Evolutionary conservation across 75 land plant species (phyloP).

Genomic region (Chamaecyparis obtusa): DNA sequence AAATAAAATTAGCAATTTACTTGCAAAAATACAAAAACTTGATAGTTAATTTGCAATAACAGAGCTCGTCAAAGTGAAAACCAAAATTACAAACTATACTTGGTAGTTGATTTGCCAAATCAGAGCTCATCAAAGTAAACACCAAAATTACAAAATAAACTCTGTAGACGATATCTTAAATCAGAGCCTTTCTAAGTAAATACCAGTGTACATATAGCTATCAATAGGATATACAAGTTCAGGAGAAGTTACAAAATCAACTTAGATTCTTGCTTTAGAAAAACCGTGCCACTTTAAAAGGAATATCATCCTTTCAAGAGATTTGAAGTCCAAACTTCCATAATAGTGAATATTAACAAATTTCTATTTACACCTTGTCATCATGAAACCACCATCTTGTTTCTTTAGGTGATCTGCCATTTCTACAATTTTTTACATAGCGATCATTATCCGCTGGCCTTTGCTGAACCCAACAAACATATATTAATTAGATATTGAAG

Average conservation of each 20-base stretch:
- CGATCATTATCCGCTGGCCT: constrained; percentile 93
- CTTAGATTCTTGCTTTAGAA: not conserved
- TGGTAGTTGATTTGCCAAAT: not conserved
- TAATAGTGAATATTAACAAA: not conserved
- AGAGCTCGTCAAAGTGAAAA: not conserved
- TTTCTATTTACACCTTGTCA: constrained; percentile 66
- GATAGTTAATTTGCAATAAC: no score
- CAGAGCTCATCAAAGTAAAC: not conserved
- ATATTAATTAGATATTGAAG: not conserved
- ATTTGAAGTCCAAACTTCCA: not conserved
- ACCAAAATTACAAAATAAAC: not conserved
- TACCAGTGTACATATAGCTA: not conserved
- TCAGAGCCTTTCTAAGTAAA: not conserved
- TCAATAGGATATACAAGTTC: not conserved
- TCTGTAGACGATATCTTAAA: not conserved
- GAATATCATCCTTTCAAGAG: not conserved
- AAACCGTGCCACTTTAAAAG: not conserved
- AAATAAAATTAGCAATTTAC: no score
- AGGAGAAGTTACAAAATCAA: not conserved
- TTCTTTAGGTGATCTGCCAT: constrained; percentile 95
- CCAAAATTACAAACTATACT: not conserved
- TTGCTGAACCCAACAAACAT: constrained; percentile 45
- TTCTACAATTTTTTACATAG: constrained; percentile 87
- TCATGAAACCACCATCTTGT: constrained; percentile 99
- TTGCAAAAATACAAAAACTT: no score